Conservation (phyloP, 345 rosid genomes). For the Lumnitzera littorea region DNA sequence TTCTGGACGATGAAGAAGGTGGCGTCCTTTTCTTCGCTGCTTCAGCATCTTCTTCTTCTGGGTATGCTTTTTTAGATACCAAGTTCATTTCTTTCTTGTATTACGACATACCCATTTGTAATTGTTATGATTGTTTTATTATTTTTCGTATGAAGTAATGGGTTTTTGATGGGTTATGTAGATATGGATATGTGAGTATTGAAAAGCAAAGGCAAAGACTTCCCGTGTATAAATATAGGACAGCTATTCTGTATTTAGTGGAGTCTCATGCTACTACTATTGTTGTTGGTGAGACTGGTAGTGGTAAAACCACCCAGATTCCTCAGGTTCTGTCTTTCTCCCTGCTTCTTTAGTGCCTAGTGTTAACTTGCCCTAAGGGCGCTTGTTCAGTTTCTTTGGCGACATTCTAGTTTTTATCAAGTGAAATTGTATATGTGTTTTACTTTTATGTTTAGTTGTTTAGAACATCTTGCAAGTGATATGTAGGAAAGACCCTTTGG, state of each 20-base stretch:
- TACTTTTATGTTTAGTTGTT: too few species aligned
- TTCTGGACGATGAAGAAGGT: constrained; percentile 92
- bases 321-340: constrained; percentile 56
- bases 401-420: background rate
- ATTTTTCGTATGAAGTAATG: background rate
- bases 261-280: constrained; percentile 91
- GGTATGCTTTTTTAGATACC: constrained; percentile 27
- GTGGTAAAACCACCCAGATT: constrained; percentile 97
- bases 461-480: too few species aligned
- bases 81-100: background rate
- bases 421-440: too few species aligned
- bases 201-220: constrained; percentile 89
- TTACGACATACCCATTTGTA: background rate
- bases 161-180: constrained; percentile 5
- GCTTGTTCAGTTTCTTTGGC: background rate
- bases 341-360: background rate
- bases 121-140: background rate
- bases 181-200: constrained; percentile 60
- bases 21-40: constrained; percentile 61
- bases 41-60: constrained; percentile 52
- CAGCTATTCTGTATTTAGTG: constrained; percentile 71
- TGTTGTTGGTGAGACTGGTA: constrained; percentile 94
- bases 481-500: too few species aligned
- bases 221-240: constrained; percentile 78
- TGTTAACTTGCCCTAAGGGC: background rate